Conservation (phyloP, 1,284 basidiomycete species). For the Neonothopanus nambi region DNA sequence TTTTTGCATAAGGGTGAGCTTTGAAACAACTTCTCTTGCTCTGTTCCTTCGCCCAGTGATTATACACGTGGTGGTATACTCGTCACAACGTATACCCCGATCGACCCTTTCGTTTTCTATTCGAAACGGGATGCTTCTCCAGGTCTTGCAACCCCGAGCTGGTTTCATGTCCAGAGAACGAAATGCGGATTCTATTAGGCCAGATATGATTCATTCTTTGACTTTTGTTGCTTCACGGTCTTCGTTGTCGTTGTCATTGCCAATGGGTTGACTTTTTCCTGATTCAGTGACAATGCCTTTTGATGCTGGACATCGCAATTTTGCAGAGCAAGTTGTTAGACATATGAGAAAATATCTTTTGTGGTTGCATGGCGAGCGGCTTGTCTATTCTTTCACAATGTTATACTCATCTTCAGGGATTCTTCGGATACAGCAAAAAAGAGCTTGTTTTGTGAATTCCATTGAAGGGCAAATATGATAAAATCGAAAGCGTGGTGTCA, state of each 20-base stretch:
- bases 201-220: slow-evolving; percentile 68
- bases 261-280: too few species aligned
- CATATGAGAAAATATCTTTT: too few species aligned
- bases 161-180: slow-evolving; percentile 47
- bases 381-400: too few species aligned
- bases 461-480: too few species aligned
- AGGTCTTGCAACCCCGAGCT: slow-evolving; percentile 30
- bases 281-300: too few species aligned
- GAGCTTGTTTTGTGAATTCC: too few species aligned
- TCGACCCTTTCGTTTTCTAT: slow-evolving; percentile 21
- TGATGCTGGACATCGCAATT: too few species aligned
- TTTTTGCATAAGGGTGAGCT: neutral
- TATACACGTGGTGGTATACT: slow-evolving; percentile 72
- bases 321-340: too few species aligned
- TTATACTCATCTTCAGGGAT: too few species aligned
- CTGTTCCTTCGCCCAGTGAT: slow-evolving; percentile 53
- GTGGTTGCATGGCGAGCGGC: too few species aligned
- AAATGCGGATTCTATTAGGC: slow-evolving; percentile 69
- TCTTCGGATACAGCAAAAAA: too few species aligned
- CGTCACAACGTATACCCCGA: slow-evolving; percentile 41
- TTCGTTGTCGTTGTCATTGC: neutral
- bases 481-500: too few species aligned
- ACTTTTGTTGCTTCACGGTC: slow-evolving; percentile 14
- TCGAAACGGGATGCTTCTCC: slow-evolving; percentile 11
- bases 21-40: neutral